These are phyloP conservation scores for Oryza officinalis DNA, from an alignment of 176 grass and related monocot genomes.

Conservation along the genomic window DNA sequence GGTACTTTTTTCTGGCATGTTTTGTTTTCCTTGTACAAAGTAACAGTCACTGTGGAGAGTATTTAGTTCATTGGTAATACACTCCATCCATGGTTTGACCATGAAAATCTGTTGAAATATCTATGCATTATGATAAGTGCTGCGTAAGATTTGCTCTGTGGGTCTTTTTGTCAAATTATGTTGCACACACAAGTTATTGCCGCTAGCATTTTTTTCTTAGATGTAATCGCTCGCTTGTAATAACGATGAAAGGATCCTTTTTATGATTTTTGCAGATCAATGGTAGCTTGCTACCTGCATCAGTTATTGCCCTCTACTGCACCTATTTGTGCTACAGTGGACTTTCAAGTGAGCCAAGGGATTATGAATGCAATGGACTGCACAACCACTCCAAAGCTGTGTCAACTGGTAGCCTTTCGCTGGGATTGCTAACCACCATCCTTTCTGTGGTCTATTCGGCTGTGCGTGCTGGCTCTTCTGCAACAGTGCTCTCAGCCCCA, in stretches of 20 bases:
- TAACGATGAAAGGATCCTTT: neutral
- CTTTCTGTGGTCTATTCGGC: constrained; percentile 99
- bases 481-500: constrained; percentile 71
- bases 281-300: constrained; percentile 93
- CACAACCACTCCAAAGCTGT: constrained; percentile 95
- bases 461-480: constrained; percentile 93
- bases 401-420: constrained; percentile 84
- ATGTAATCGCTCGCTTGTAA: neutral
- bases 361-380: constrained; percentile 93
- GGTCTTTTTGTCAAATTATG: neutral
- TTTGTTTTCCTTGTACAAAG: neutral
- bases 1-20: constrained; percentile 35
- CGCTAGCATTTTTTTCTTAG: neutral
- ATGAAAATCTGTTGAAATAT: neutral
- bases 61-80: neutral
- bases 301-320: constrained; percentile 84
- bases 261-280: constrained; percentile 63
- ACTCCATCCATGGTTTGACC: neutral
- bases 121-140: neutral
- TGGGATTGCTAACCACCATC: constrained; percentile 86
- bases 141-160: neutral
- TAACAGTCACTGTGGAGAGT: neutral
- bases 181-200: neutral
- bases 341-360: constrained; percentile 95
- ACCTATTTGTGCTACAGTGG: constrained; percentile 89